A percentile compares a stretch with the other conserved stretches of the same genome.
Evolutionary conservation across 495 filamentous ascomycete genomes (phyloP).

Genomic region (Polyplosphaeria fusca): DNA sequence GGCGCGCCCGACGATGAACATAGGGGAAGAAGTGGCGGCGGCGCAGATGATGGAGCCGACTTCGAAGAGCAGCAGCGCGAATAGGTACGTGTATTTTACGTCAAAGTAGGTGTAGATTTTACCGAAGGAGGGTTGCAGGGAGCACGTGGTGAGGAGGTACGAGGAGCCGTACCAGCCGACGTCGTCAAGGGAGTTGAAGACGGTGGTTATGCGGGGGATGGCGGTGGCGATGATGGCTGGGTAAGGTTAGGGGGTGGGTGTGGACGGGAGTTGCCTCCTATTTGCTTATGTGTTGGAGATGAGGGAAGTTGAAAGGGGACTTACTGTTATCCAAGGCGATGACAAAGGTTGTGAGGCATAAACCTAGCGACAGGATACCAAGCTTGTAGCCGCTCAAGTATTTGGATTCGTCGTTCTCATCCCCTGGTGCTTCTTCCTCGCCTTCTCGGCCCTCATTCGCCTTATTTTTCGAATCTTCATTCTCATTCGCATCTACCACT

Average conservation of each 20-base stretch:
- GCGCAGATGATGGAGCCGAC: slow-evolving; percentile 40
- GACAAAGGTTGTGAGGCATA: slow-evolving; percentile 37
- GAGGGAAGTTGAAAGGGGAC: neutral
- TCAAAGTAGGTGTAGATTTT: slow-evolving; percentile 42
- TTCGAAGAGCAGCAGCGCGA: slow-evolving; percentile 39
- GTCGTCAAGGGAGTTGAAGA: slow-evolving; percentile 41
- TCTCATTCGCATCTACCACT: neutral
- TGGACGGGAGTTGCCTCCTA: too few relatives aligned
- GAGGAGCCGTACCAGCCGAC: slow-evolving; percentile 43
- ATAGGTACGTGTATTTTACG: slow-evolving; percentile 39
- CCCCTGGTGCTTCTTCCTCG: slow-evolving; percentile 3
- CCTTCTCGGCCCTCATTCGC: neutral
- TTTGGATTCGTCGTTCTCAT: slow-evolving; percentile 28
- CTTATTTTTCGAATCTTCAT: neutral
- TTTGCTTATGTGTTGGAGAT: too few relatives aligned
- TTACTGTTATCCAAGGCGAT: slow-evolving; percentile 39
- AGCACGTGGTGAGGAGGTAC: slow-evolving; percentile 40
- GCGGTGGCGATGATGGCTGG: slow-evolving; percentile 39
- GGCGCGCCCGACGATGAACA: slow-evolving; percentile 42
- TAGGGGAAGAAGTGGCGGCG: slow-evolving; percentile 33
- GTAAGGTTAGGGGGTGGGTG: neutral
- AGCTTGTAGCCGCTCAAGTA: slow-evolving; percentile 28
- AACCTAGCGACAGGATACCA: slow-evolving; percentile 21
- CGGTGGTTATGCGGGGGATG: slow-evolving; percentile 39
- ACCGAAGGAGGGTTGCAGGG: slow-evolving; percentile 40